Evolutionary conservation across 192 early-diverging fungal genomes (phyloP).

Genomic region (Dissophora globulifera): DNA sequence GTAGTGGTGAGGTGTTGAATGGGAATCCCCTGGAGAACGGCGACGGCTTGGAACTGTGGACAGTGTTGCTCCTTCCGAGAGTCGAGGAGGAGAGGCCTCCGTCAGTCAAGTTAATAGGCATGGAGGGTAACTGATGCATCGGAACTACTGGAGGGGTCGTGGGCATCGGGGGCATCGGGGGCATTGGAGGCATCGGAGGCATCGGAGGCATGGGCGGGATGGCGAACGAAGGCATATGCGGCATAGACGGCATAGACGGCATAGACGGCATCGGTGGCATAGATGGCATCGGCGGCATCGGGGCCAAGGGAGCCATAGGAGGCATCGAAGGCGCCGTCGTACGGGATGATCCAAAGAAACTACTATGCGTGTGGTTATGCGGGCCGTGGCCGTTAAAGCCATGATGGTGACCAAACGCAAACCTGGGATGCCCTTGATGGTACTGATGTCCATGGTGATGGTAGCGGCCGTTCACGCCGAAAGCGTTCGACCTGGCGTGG

Average conservation of each 20-base stretch:
- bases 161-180: not conserved
- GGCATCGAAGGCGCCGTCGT: not conserved
- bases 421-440: not conserved
- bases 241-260: constrained; percentile 21
- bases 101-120: not conserved
- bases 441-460: not conserved
- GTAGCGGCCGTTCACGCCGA: constrained; percentile 4
- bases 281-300: no score
- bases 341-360: not conserved
- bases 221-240: not conserved
- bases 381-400: not conserved
- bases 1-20: constrained; percentile 2
- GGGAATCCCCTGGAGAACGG: constrained; percentile 34
- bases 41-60: constrained; percentile 31
- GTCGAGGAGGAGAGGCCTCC: not conserved
- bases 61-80: constrained; percentile 24
- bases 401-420: not conserved
- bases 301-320: not conserved
- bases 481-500: not conserved
- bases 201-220: constrained; percentile 16
- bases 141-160: not conserved
- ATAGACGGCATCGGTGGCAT: constrained; percentile 37
- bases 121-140: constrained; percentile 8
- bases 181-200: constrained; percentile 32
- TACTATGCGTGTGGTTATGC: not conserved